A percentile compares a stretch with the other conserved stretches of the same genome.
Conservation (phyloP, 805 yeast species). For the Wickerhamiella lipophila region DNA sequence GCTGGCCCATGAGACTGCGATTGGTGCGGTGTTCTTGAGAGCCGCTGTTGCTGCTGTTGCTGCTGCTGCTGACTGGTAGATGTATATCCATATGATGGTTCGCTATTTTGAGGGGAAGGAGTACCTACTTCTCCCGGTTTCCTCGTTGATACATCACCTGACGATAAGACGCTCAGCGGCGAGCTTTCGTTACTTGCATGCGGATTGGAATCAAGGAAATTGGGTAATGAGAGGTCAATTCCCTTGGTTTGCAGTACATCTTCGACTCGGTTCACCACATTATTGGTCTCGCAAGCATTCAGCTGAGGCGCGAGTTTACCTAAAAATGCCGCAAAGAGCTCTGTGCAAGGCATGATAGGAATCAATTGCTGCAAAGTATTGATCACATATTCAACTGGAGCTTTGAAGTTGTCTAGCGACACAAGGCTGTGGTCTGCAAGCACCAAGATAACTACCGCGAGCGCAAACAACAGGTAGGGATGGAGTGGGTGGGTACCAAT, state of each 20-base stretch:
- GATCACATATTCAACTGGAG: constrained; percentile 15
- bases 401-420: constrained; percentile 15
- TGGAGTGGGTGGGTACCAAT: constrained; percentile 17
- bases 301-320: constrained; percentile 3
- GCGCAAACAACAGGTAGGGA: constrained; percentile 13
- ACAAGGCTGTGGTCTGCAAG: constrained; percentile 13
- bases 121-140: neutral
- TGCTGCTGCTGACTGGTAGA: neutral
- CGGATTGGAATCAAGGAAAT: constrained; percentile 11
- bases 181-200: constrained; percentile 7
- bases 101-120: constrained; percentile 1
- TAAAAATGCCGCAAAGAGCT: constrained; percentile 10
- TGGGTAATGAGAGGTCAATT: constrained; percentile 13
- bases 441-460: constrained; percentile 12
- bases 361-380: constrained; percentile 13
- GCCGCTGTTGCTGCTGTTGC: neutral
- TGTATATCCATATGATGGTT: neutral
- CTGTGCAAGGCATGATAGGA: constrained; percentile 12
- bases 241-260: constrained; percentile 12
- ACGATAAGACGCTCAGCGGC: neutral
- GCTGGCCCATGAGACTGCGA: neutral
- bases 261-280: constrained; percentile 12
- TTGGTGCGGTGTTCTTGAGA: neutral
- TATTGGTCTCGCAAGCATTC: neutral
- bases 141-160: neutral